phyloP scores from a whole-genome alignment of 1,284 basidiomycete species.

The Bondarzewia mesenterica region DNA sequence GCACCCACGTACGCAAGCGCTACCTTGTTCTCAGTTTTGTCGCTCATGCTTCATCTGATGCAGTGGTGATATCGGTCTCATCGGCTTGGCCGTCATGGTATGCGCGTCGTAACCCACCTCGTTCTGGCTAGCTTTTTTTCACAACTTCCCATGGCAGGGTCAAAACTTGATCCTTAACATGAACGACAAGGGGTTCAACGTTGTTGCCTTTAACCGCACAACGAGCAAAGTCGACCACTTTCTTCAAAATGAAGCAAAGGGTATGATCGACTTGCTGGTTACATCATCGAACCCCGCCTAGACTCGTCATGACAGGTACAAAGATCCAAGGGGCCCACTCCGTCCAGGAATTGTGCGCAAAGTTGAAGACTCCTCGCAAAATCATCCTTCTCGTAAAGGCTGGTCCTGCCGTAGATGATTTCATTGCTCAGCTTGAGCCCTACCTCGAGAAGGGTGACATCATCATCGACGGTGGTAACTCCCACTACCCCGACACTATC shows the following conservation, averaged over 20 bases:
- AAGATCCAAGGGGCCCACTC: slow-evolving; percentile 94
- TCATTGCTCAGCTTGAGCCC: slow-evolving; percentile 66
- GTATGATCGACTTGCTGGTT: slow-evolving; percentile 35
- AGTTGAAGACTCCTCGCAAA: slow-evolving; percentile 80
- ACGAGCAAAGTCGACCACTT: slow-evolving; percentile 95
- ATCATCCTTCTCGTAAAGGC: slow-evolving; percentile 97
- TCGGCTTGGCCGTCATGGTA: slow-evolving; percentile 97
- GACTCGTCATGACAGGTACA: slow-evolving; percentile 56
- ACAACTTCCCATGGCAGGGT: slow-evolving; percentile 45
- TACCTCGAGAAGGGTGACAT: slow-evolving; percentile 79
- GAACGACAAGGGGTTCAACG: slow-evolving; percentile 98
- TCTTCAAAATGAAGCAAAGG: slow-evolving; percentile 96
- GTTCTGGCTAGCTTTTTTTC: slow-evolving; percentile 11
- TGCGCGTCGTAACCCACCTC: slow-evolving; percentile 11
- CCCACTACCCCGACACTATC: slow-evolving; percentile 97
- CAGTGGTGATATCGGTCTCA: slow-evolving; percentile 88
- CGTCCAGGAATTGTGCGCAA: slow-evolving; percentile 79
- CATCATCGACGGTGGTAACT: slow-evolving; percentile 99
- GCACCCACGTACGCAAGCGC: slow-evolving; percentile 35
- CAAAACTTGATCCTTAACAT: slow-evolving; percentile 97
- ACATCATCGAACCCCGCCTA: slow-evolving; percentile 13
- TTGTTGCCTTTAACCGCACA: slow-evolving; percentile 97
- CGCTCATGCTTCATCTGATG: slow-evolving; percentile 3
- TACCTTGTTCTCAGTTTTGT: background rate
- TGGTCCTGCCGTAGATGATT: slow-evolving; percentile 70